Base-by-base conservation (phyloP, 208 protist genomes). In the Trypanosoma cruzi region DNA sequence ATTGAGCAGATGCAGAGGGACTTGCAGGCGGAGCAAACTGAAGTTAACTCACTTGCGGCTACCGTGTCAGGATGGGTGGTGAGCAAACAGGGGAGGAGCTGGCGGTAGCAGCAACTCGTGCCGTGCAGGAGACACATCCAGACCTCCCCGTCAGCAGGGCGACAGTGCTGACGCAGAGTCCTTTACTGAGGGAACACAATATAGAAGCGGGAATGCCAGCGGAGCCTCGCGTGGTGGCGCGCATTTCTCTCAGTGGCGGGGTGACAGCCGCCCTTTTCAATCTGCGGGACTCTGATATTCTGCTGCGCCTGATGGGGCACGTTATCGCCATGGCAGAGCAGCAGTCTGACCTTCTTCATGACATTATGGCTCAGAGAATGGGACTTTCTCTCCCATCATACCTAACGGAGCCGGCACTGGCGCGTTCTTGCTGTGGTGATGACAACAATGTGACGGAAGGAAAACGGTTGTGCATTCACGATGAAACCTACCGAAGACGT, bases 361-460 rank as follows among this genome's bases (percentile, higher is more conserved):
- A 89, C 34, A 72, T 96, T 46, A 85, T 94, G 56, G 50, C 93
- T 72, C 91, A 96, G 71, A 86, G 89, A 50, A 74, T 93, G 50
- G 91, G 91, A 48, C 82, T 86, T 65, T 31, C 62, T 2, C 34
- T 86, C 16, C 77, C 82, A 11, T 89, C 84, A 2, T 56, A 64
- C 3, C 85, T 90, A 48, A 86, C 71, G 40, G 88, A 94, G 73
- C 66, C 82, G 0, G 83, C 81, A 29, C 62, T 96, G 28, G 87
- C 85, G 32, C 64, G 62, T 10, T 78, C 85, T 58, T 96, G 86
- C 78, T 92, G 86, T 64, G 87, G 85, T 31, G 85, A 93, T 57
- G 77, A 77, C 28, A 82, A 74, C 3, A 93, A 92, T 61, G 76
- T 90, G 14, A 76, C 86, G 7, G 37, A 57, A 22, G 65, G 49